These are phyloP conservation scores for Kickxella alabastrina DNA, from an alignment of 192 early-diverging fungal genomes.

Conservation along the genomic window DNA sequence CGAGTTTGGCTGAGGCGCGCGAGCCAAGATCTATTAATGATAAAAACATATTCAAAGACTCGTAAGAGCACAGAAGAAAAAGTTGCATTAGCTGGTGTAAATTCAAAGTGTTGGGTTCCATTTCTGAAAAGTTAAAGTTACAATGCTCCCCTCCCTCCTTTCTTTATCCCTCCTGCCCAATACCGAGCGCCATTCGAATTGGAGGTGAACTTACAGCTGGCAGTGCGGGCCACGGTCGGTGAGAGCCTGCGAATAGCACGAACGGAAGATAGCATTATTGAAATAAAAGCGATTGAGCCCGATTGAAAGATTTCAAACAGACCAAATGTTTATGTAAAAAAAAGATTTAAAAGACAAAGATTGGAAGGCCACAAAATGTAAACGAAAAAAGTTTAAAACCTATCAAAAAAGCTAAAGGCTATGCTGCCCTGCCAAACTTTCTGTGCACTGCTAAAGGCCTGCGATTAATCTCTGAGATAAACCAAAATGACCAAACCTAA, in stretches of 20 bases:
- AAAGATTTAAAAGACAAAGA: neutral
- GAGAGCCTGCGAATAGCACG: constrained; percentile 19
- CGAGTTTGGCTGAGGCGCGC: neutral
- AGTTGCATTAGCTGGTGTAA: neutral
- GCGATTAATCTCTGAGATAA: too few species aligned
- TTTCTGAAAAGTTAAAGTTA: neutral
- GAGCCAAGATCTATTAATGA: constrained; percentile 8
- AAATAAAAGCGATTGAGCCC: neutral
- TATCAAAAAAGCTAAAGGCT: neutral
- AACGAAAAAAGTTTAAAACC: neutral
- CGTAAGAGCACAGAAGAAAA: neutral
- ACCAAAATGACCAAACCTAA: too few species aligned
- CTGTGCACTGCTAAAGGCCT: too few species aligned
- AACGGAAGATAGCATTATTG: constrained; percentile 23
- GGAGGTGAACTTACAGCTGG: constrained; percentile 25
- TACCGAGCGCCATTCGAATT: neutral
- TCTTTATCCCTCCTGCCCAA: neutral
- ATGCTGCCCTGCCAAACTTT: too few species aligned
- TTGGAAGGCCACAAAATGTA: neutral
- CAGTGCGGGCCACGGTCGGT: constrained; percentile 11
- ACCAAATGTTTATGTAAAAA: too few species aligned
- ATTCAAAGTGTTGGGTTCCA: neutral
- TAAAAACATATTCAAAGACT: constrained; percentile 6
- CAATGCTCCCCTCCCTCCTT: neutral
- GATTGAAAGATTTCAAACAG: too few species aligned